Base-by-base conservation (phyloP, 441 rosid genomes). In the Erodium trifolium region DNA sequence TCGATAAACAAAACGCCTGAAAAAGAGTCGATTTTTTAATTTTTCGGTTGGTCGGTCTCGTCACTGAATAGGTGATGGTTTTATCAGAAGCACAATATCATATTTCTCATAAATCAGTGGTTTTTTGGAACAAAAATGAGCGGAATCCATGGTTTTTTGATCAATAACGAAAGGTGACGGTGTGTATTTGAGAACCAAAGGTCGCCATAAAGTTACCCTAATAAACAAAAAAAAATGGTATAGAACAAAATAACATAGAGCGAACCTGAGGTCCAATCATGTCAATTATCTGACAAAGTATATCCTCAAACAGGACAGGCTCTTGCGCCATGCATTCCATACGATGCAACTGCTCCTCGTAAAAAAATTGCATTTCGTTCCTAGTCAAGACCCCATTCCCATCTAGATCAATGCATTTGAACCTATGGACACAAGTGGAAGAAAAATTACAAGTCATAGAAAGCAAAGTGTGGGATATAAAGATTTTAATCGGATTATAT, bases 291-390 rank as follows among this genome's bases (percentile, higher is more conserved):
- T 85, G 90, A 71, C 88, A 85, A 14, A 87, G 68, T 31, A 87
- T 85, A 73, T 84, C 86, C 78, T 82, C 87, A 73, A 87, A 85
- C 14, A 79, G 73, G 39, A 84, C 88, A 57, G 85, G 79, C 67
- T 85, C 87, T 68, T 81, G 82, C 65, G 85, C 80, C 76, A 87
- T 82, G 80, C 92, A 85, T 70, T 84, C 88, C 92, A 87, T 85
- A 19, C 90, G 83, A 76, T 83, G 90, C 78, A 84, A 75, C 76
- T 87, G 92, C 79, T 85, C 90, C 75, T 84, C 88, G 4, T 81
- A 87, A 75, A 87, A 87, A 69, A 78, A 87, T 68, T 82, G 86
- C 85, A 87, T 65, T 71, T 87, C 92, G 72, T 83, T 84, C 37
- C 81, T 82, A 23, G 84, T 84, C 72, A 87, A 72, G 63, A 80